Evolutionary conservation across 2,329 filamentous ascomycete species (phyloP).

Genomic region (Botrytis medusae): DNA sequence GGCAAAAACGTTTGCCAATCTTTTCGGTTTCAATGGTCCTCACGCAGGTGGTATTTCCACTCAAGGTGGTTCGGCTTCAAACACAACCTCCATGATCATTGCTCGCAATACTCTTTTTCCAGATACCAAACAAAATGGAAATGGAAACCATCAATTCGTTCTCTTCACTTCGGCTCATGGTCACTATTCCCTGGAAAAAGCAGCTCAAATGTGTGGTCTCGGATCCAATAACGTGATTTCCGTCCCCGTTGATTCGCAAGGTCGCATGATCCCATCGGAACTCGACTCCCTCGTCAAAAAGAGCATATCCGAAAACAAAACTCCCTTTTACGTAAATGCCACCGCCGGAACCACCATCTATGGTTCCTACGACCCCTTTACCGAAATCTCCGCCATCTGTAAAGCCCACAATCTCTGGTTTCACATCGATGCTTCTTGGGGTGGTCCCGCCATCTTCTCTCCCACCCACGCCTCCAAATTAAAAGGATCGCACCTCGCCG

Average conservation of each 20-base stretch:
- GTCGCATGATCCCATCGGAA: constrained; percentile 67
- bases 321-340: constrained; percentile 91
- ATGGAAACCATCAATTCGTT: constrained; percentile 64
- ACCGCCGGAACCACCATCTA: constrained; percentile 93
- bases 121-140: constrained; percentile 71
- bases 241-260: constrained; percentile 71
- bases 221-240: constrained; percentile 71
- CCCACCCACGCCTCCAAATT: constrained; percentile 63
- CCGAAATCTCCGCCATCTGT: constrained; percentile 68
- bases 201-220: constrained; percentile 85
- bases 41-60: constrained; percentile 66
- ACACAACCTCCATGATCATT: constrained; percentile 80
- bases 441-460: constrained; percentile 79
- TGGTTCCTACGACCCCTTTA: constrained; percentile 83
- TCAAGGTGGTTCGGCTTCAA: constrained; percentile 82
- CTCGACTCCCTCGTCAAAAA: constrained; percentile 63
- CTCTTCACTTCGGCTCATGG: constrained; percentile 88
- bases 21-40: constrained; percentile 74
- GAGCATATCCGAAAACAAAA: constrained; percentile 66
- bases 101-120: constrained; percentile 86
- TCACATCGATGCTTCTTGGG: constrained; percentile 92
- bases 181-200: constrained; percentile 94
- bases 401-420: constrained; percentile 76
- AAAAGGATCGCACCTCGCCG: constrained; percentile 68
- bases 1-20: constrained; percentile 65